Percentiles rank a stretch among this genome's conserved stretches.
phyloP scores from a whole-genome alignment of 768 basidiomycete genomes.

The Podaxis sp. region DNA sequence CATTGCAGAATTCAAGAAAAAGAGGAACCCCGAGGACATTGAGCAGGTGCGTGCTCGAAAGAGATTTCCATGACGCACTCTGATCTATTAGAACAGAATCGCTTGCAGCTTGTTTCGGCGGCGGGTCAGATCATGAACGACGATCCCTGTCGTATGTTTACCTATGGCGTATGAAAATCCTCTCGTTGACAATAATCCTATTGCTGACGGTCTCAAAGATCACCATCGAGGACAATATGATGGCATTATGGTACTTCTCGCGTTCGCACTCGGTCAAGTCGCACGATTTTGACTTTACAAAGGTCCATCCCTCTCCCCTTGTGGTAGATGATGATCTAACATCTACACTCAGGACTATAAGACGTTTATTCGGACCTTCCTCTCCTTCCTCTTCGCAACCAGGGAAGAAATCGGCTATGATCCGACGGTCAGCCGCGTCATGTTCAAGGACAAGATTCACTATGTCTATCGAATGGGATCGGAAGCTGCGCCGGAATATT shows the following conservation, averaged over 20 bases:
- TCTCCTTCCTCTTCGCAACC: slow-evolving; percentile 10
- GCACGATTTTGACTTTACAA: background rate
- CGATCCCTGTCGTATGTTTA: background rate
- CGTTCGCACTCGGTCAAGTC: background rate
- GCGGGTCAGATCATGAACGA: slow-evolving; percentile 1
- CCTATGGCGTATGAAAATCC: background rate
- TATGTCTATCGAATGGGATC: background rate
- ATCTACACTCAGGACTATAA: background rate
- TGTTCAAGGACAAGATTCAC: background rate
- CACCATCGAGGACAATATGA: background rate
- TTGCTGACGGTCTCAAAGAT: background rate
- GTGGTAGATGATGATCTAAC: background rate
- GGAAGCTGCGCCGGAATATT: background rate
- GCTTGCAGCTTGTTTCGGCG: background rate
- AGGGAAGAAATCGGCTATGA: slow-evolving; percentile 11
- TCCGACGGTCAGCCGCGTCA: background rate
- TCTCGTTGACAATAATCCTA: background rate
- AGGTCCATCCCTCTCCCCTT: background rate
- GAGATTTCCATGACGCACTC: background rate
- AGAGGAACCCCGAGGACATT: too few relatives aligned
- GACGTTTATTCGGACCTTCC: background rate
- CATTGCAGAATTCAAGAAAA: slow-evolving; percentile 1
- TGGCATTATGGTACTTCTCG: slow-evolving; percentile 2
- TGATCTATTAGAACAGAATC: background rate
- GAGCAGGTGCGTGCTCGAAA: background rate